These are phyloP conservation scores for Chaetomium olivaceum DNA, from an alignment of 2,329 filamentous ascomycete genomes.

Conservation along the genomic window DNA sequence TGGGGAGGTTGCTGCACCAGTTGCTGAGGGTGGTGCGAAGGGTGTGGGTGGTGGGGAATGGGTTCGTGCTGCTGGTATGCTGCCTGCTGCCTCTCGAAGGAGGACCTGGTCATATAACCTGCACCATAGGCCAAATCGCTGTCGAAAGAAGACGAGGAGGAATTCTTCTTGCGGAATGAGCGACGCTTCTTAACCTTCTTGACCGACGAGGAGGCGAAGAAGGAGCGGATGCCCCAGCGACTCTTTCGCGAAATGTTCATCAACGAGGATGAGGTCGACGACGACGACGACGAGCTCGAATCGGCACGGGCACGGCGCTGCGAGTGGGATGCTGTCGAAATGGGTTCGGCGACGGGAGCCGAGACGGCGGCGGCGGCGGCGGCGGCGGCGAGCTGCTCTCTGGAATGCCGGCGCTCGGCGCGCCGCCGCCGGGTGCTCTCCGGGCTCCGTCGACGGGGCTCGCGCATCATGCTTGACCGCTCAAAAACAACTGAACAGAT, in stretches of 20 bases:
- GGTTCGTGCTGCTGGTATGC: background rate
- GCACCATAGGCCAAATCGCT: slow-evolving; percentile 58
- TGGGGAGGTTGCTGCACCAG: background rate
- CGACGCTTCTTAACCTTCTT: slow-evolving; percentile 41
- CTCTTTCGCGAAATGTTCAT: slow-evolving; percentile 39
- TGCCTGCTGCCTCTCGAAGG: slow-evolving; percentile 23
- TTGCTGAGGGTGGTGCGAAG: slow-evolving; percentile 23
- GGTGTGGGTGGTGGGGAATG: slow-evolving; percentile 17
- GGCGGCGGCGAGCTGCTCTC: slow-evolving; percentile 41
- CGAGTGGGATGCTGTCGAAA: slow-evolving; percentile 19
- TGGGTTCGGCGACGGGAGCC: slow-evolving; percentile 15
- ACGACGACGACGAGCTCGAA: slow-evolving; percentile 38
- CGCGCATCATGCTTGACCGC: slow-evolving; percentile 50
- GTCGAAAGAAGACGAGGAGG: slow-evolving; percentile 57
- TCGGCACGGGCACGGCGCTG: slow-evolving; percentile 33
- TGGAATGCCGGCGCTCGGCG: slow-evolving; percentile 46
- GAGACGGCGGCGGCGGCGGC: slow-evolving; percentile 28
- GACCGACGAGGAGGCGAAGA: slow-evolving; percentile 36
- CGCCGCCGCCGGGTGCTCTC: slow-evolving; percentile 56
- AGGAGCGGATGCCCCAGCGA: slow-evolving; percentile 38
- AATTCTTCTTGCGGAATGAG: slow-evolving; percentile 52
- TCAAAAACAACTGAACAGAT: slow-evolving; percentile 17
- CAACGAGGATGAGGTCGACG: slow-evolving; percentile 40
- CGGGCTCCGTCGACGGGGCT: slow-evolving; percentile 57
- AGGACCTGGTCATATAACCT: slow-evolving; percentile 43